Conservation (phyloP, 1,284 basidiomycete species). For the Stereum hirsutum region DNA sequence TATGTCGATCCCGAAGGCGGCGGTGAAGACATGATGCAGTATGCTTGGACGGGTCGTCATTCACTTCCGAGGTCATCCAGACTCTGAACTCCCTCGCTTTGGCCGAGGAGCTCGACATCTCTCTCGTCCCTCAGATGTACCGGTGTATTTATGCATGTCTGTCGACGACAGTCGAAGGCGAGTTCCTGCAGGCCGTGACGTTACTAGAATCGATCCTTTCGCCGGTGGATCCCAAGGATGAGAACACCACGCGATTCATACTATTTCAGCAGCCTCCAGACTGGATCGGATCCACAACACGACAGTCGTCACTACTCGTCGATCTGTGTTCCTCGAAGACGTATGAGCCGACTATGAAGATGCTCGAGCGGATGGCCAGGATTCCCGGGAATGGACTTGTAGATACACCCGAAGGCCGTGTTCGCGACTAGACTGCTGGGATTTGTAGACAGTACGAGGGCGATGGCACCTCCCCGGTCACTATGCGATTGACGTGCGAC, state of each 20-base stretch:
- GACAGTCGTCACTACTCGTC: slow-evolving; percentile 73
- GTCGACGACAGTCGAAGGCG: slow-evolving; percentile 75
- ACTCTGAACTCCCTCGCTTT: slow-evolving; percentile 69
- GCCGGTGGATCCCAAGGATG: slow-evolving; percentile 68
- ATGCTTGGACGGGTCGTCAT: no score
- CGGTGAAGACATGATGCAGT: no score
- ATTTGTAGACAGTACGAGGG: no score
- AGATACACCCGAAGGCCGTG: slow-evolving; percentile 62
- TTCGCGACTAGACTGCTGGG: no score
- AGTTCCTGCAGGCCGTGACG: slow-evolving; percentile 66
- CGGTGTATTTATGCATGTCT: slow-evolving; percentile 83
- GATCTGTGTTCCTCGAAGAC: slow-evolving; percentile 80
- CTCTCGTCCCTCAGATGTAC: slow-evolving; percentile 76
- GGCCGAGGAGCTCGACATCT: slow-evolving; percentile 45
- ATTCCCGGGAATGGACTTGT: slow-evolving; percentile 61
- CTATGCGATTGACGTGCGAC: no score
- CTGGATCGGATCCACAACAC: slow-evolving; percentile 60
- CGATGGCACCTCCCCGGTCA: no score
- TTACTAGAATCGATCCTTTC: slow-evolving; percentile 67
- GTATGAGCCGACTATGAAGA: slow-evolving; percentile 56
- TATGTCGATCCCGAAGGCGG: slow-evolving; percentile 9
- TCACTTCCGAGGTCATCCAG: slow-evolving; percentile 77
- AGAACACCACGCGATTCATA: slow-evolving; percentile 53
- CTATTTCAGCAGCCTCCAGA: slow-evolving; percentile 60
- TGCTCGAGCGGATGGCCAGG: slow-evolving; percentile 60